Conservation (phyloP, 2,329 filamentous ascomycete genomes). For the Coniochaeta pulveracea region DNA sequence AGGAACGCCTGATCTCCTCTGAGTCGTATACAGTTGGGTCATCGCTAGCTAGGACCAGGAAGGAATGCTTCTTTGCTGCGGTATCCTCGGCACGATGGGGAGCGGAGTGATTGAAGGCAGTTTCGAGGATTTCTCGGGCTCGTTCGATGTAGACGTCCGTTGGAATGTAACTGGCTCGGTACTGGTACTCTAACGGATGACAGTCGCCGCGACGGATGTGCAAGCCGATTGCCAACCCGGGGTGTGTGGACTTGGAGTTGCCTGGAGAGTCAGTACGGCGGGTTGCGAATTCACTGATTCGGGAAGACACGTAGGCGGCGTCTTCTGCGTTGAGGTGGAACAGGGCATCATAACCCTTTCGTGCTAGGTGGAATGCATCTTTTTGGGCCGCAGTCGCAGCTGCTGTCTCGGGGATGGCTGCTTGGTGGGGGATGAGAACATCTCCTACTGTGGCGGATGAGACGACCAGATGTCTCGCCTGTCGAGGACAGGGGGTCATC, state of each 20-base stretch:
- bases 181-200: conserved; percentile 68
- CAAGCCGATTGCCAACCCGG: conserved; percentile 52
- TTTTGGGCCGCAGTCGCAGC: conserved; percentile 40
- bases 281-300: conserved; percentile 42
- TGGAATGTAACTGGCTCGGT: conserved; percentile 68
- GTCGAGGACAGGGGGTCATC: conserved; percentile 69
- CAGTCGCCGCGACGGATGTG: conserved; percentile 74
- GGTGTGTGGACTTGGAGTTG: conserved; percentile 22
- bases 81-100: conserved; percentile 21
- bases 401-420: conserved; percentile 37
- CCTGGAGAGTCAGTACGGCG: conserved; percentile 26
- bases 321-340: conserved; percentile 61
- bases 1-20: conserved; percentile 42
- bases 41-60: conserved; percentile 65
- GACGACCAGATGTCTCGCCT: conserved; percentile 63
- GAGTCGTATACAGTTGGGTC: conserved; percentile 65
- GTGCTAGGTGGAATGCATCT: conserved; percentile 57
- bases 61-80: conserved; percentile 25
- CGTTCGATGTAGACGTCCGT: conserved; percentile 53
- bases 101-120: conserved; percentile 29
- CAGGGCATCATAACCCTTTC: conserved; percentile 60
- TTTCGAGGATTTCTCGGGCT: conserved; percentile 43
- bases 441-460: conserved; percentile 55
- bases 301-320: conserved; percentile 48
- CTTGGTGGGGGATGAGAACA: conserved; percentile 43